Base-by-base conservation (phyloP, 1,284 basidiomycete species). In the Fomitopsis palustris region DNA sequence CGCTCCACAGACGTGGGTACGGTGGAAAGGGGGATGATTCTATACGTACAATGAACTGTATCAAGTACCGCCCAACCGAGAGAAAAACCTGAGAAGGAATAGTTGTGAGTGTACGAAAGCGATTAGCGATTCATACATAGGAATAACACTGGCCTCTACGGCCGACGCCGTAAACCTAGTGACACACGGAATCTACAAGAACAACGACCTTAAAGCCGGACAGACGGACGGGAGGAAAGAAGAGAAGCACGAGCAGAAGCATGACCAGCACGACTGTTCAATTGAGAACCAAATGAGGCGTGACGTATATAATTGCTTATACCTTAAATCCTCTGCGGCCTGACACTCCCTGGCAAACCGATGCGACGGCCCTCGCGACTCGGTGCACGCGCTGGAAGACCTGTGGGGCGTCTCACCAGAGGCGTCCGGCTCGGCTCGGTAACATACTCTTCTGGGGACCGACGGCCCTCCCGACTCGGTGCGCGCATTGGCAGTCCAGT, bases 281-380 rank as follows among this genome's bases (percentile, higher is more conserved):
- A 4, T 4, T n/a, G 17, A 17, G 17, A 17, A 42, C 17, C 37
- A 54, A 27, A 54, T 8, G n/a, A 41, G 53, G 27, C 27, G 51
- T n/a, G 45, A 8, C n/a, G n/a, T 8, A 37, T 10, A 37, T 37
- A 37, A 19, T 21, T 16, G 38, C 21, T 5, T 14, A 55, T 19
- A 31, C 27, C 42, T 56, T 37, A 59, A 27, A 52, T 21, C 53
- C 43, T 54, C 45, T 59, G 57, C 10, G 53, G 57, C 35, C 58
- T 37, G 25, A 60, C 55, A 23, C 42, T 57, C 37, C 47, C 21
- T 17, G 59, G 59, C 35, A 60, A 29, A 17, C 59, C 59, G 17
- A 59, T 47, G 17, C 58, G 58, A n/a, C 49, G 49, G 10, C 49
- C 49, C 31, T 52, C 49, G 21, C 49, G 49, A 27, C 49, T 52